These are phyloP conservation scores for Thuidium tamariscinum DNA, from an alignment of 225 moss, liverwort and hornwort genomes.

Conservation along the genomic window DNA sequence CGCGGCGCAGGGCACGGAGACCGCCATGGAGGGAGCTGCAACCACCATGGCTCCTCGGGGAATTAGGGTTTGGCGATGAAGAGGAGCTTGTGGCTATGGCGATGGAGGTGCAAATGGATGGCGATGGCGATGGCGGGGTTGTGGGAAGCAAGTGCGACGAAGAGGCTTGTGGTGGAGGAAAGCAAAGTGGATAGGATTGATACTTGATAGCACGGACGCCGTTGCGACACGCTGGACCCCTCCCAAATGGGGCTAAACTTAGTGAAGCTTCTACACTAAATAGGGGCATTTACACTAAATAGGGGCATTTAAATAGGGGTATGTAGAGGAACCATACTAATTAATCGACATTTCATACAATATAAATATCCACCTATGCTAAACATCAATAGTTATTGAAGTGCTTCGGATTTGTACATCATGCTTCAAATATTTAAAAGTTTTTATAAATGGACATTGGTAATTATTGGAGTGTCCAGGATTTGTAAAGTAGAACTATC, in stretches of 20 bases:
- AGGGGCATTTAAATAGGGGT: no score
- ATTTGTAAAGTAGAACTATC: no score
- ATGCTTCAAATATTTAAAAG: no score
- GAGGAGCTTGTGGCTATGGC: background rate
- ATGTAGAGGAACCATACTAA: no score
- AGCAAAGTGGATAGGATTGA: constrained; percentile 13
- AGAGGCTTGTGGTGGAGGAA: background rate
- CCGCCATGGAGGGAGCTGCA: constrained; percentile 29
- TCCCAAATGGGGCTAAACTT: background rate
- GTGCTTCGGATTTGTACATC: no score
- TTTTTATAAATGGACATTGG: no score
- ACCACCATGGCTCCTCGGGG: constrained; percentile 18
- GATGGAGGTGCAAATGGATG: background rate
- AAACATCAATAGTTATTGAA: no score
- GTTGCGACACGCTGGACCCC: background rate
- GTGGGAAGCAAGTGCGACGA: background rate
- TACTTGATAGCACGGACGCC: background rate
- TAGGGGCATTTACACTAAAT: no score
- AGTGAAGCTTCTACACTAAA: background rate
- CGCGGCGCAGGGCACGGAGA: background rate
- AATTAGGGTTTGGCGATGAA: background rate
- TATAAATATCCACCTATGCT: no score
- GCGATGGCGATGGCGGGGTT: background rate
- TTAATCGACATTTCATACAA: no score
- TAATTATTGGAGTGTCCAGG: no score